Percentiles rank a stretch among this genome's conserved stretches.
Evolutionary conservation across 306 rosid genomes (phyloP).

Genomic region (Begonia masoniana): DNA sequence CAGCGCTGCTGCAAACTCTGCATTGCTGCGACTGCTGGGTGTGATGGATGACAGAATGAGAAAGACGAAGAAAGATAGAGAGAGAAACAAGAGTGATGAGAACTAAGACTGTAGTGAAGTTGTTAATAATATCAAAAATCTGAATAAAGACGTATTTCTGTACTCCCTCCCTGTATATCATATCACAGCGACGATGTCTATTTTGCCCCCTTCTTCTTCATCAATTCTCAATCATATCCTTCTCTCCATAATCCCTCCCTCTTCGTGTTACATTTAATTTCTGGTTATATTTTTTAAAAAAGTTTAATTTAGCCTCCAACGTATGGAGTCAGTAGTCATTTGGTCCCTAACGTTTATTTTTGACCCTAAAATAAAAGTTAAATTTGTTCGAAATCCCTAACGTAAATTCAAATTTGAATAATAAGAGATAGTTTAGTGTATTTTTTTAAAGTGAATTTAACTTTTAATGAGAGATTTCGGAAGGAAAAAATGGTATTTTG

Average conservation of each 20-base stretch:
- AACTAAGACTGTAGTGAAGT: conserved; percentile 14
- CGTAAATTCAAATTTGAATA: too few species aligned
- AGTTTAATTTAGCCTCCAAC: too few species aligned
- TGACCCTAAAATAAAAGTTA: too few species aligned
- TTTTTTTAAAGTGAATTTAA: too few species aligned
- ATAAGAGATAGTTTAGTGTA: too few species aligned
- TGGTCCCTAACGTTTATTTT: too few species aligned
- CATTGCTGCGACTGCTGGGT: conserved; percentile 67
- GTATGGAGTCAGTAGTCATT: too few species aligned
- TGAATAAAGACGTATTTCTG: conserved; percentile 33
- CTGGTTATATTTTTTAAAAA: too few species aligned
- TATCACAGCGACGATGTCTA: conserved; percentile 96
- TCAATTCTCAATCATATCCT: conserved; percentile 35
- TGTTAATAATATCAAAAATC: conserved; percentile 28
- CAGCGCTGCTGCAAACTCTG: conserved; percentile 59
- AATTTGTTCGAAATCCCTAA: too few species aligned
- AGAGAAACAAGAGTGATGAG: conserved; percentile 18
- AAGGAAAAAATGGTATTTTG: too few species aligned
- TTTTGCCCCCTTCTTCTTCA: conserved; percentile 82
- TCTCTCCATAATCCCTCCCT: neutral
- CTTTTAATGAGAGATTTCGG: too few species aligned
- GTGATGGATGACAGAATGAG: conserved; percentile 80
- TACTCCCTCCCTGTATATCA: conserved; percentile 76
- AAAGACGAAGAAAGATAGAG: conserved; percentile 13
- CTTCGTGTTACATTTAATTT: too few species aligned